Evolutionary conservation across 1,284 basidiomycete genomes (phyloP), one percentile per base, ranked within the genome.

Genomic region (Rhodotorula sp.): DNA sequence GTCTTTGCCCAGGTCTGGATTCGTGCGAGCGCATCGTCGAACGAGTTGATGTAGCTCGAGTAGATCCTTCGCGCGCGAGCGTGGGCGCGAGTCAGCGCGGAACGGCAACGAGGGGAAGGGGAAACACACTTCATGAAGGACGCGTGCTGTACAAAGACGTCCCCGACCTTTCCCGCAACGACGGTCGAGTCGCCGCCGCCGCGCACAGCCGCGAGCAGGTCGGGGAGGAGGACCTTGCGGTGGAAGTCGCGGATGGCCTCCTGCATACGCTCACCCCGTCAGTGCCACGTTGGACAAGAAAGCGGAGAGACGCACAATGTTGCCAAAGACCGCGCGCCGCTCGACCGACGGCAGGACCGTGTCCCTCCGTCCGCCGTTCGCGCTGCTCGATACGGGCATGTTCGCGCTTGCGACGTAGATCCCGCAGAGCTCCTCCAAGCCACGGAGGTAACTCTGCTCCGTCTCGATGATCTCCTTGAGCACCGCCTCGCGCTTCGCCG

Each of bases 11-110:
- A 97, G 67, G 88, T 86, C 81, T 90, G 90, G 79, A 97, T 88
- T 62, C 93, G 88, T 74, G 91, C 87, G 25, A 94, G 87, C 5
- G 93, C 91, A 79, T 90, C 92, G 81, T 97, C 94, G 81, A 96
- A 96, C 81, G 95, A 94, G 82, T 91, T 97, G 85, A 96, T 96
- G 81, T 96, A 97, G 53, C 90, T 91, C 61, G 92, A 94, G 82
- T 97, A 97, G 89, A 97, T 77, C 63, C 74, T 75, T 62, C 29
- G 29, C 6, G 5, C 27, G 39, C 22, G 44, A 44, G 44, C 44
- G 48, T 27, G 10, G 5, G 12, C 1, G 60, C 54, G 0, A 58
- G 67, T 25, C 15, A 25, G 3, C 7, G 3, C 13, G 7, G 25
- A 34, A 21, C 0, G 29, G 2, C 27, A 36, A 8, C 13, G 4